Evolutionary conservation across 176 grass and related monocot species (phyloP), one percentile per base, ranked within the genome.

Genomic region (Cymbopogon citratus): DNA sequence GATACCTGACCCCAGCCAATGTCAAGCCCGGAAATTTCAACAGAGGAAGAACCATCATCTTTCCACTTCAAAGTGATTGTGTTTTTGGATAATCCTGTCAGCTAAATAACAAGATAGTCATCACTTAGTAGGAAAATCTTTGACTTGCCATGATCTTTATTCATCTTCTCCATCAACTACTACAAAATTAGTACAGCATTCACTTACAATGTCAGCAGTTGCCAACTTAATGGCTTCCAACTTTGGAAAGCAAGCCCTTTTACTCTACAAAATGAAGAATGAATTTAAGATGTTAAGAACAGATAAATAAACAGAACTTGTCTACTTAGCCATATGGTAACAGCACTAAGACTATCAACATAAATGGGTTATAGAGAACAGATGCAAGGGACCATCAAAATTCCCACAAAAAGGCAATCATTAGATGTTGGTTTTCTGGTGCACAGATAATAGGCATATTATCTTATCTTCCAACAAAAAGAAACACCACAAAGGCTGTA

Each of bases 1-100:
- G 40, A 9, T 93, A 99, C 96, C 91, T 95, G 88, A 12, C 91
- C 93, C 96, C 96, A 99, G 77, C 96, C 93, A 63, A 99, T 88
- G 69, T 99, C 96, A 38, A 99, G 91, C 45, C 96, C 96, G 76
- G 96, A 99, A 77, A 99, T 82, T 93, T 99, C 92, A 77, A 99
- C 96, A 35, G 82, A 87, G 64, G 96, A 99, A 74, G 65, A 93
- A 36, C 41, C 79, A 82, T 76, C 72, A 63, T 74, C 82, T 95
- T 88, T 73, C 96, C 96, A 99, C 81, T 80, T 88, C 48, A 99
- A 74, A 74, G 85, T 91, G 54, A 99, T 46, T 35, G 12, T 81
- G 73, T 84, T 87, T 85, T 86, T 90, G 10, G 91, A 95, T 66
- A 87, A 66, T 40, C 96, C 92, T 14, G 78, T 93, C 73, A 93